phyloP scores from a whole-genome alignment of 1,139 yeast genomes.

The Geotrichum aggregatum region DNA sequence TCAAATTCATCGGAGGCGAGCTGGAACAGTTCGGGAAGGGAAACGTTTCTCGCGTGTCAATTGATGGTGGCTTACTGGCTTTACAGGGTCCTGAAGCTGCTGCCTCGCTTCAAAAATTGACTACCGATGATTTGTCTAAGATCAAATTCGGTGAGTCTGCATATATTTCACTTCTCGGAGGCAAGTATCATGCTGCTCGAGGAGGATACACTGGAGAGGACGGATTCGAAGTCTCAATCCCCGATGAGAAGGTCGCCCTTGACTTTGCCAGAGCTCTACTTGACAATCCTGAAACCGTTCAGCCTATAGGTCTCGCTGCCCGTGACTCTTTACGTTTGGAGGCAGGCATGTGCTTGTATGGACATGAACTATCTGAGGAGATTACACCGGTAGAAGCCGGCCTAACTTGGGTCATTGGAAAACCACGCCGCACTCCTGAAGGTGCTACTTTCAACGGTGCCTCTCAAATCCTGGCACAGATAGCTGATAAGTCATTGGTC shows the following conservation, averaged over 20 bases:
- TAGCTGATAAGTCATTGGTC: constrained; percentile 58
- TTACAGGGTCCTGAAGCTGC: constrained; percentile 88
- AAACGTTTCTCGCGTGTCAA: constrained; percentile 53
- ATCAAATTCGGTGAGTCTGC: constrained; percentile 74
- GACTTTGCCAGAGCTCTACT: constrained; percentile 62
- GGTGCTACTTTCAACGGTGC: constrained; percentile 72
- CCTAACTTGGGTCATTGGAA: constrained; percentile 83
- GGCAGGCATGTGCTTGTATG: constrained; percentile 98
- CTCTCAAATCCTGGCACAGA: constrained; percentile 61
- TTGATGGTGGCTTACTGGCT: constrained; percentile 78
- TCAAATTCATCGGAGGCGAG: constrained; percentile 56
- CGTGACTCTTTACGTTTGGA: constrained; percentile 91
- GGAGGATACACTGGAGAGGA: constrained; percentile 98
- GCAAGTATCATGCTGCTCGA: constrained; percentile 68
- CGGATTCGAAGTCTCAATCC: constrained; percentile 88
- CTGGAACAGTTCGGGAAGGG: constrained; percentile 42
- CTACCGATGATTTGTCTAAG: constrained; percentile 53
- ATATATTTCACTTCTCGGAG: constrained; percentile 48
- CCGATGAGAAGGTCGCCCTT: constrained; percentile 53
- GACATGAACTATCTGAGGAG: constrained; percentile 79
- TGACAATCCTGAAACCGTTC: constrained; percentile 53
- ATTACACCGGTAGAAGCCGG: constrained; percentile 87
- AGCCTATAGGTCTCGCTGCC: constrained; percentile 93
- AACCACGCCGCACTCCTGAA: constrained; percentile 56
- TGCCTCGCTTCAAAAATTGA: constrained; percentile 58